Evolutionary conservation across 2,329 filamentous ascomycete genomes (phyloP).

Genomic region (Neofusicoccum kwambonambiense): DNA sequence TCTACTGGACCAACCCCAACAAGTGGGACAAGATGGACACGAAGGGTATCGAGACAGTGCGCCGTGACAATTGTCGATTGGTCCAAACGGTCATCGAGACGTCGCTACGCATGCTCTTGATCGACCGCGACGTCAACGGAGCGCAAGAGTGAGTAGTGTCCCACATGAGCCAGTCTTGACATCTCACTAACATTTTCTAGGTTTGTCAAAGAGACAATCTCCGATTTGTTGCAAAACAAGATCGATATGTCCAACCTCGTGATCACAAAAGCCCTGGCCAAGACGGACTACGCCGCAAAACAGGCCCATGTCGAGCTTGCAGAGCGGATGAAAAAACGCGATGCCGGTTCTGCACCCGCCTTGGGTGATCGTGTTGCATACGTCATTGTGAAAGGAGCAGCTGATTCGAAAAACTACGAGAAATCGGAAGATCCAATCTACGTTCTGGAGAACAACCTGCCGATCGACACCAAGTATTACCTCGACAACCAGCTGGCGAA

Average conservation of each 20-base stretch:
- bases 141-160: constrained; percentile 77
- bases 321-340: constrained; percentile 94
- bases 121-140: constrained; percentile 84
- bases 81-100: constrained; percentile 98
- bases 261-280: constrained; percentile 95
- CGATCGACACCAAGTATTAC: constrained; percentile 98
- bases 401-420: constrained; percentile 92
- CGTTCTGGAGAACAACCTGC: constrained; percentile 95
- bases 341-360: constrained; percentile 87
- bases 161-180: neutral
- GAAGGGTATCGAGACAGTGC: constrained; percentile 97
- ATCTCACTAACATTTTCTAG: constrained; percentile 52
- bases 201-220: constrained; percentile 95
- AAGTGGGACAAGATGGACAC: constrained; percentile 99
- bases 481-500: constrained; percentile 98
- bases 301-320: constrained; percentile 96
- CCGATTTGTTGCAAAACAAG: constrained; percentile 93
- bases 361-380: constrained; percentile 96
- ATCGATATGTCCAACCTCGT: constrained; percentile 99
- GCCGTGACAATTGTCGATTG: constrained; percentile 91
- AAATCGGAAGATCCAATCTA: constrained; percentile 96
- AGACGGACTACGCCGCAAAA: constrained; percentile 75
- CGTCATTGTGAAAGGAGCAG: constrained; percentile 90
- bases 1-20: constrained; percentile 92
- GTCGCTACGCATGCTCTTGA: constrained; percentile 90